Percentiles rank a stretch among this genome's conserved stretches.
phyloP scores from a whole-genome alignment of 768 basidiomycete species.

The Leucosporidium yakuticum region DNA sequence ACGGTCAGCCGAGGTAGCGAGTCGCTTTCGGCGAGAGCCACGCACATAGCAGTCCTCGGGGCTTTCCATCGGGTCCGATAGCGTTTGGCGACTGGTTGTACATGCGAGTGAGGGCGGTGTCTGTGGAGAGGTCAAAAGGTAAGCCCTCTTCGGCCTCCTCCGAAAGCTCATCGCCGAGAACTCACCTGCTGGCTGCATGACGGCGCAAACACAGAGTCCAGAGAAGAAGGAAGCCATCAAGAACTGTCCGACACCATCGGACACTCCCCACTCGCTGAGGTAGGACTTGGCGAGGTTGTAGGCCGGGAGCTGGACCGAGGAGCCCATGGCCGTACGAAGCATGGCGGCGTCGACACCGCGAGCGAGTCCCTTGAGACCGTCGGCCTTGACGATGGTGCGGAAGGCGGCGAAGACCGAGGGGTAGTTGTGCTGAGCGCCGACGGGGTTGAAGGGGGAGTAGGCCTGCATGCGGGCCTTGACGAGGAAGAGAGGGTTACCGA shows the following conservation, averaged over 20 bases:
- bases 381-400: constrained; percentile 66
- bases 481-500: constrained; percentile 87
- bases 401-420: constrained; percentile 76
- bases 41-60: constrained; percentile 43
- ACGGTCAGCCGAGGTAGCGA: too few relatives aligned
- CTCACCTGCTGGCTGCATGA: constrained; percentile 86
- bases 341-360: constrained; percentile 92
- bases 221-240: constrained; percentile 81
- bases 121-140: constrained; percentile 41
- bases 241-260: constrained; percentile 78
- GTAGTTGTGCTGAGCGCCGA: constrained; percentile 91
- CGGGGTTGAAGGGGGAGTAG: constrained; percentile 87
- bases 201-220: constrained; percentile 67
- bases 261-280: constrained; percentile 62
- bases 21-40: too few relatives aligned
- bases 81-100: constrained; percentile 86
- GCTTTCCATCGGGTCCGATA: constrained; percentile 59
- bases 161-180: constrained; percentile 14
- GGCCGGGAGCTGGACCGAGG: constrained; percentile 88
- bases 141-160: constrained; percentile 10
- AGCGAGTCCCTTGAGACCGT: constrained; percentile 70
- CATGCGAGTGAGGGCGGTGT: constrained; percentile 75
- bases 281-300: constrained; percentile 89
- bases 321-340: constrained; percentile 89
- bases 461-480: constrained; percentile 99